Percentiles rank a stretch among this genome's conserved stretches.
These are phyloP conservation scores for Crithidia mellificae DNA, from an alignment of 208 protist genomes.

Conservation along the genomic window DNA sequence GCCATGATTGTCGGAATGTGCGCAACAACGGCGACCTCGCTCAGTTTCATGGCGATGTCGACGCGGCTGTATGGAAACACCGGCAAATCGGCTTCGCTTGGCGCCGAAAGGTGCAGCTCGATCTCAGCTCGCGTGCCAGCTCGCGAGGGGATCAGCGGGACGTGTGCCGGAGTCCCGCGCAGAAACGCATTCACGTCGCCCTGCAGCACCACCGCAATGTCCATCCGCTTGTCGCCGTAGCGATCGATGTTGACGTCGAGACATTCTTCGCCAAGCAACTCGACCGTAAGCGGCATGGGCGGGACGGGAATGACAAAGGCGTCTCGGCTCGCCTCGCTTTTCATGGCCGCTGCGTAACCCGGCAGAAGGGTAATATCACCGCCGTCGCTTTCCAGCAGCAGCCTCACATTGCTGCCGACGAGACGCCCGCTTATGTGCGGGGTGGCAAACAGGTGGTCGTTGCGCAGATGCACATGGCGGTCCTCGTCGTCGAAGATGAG, in stretches of 20 bases:
- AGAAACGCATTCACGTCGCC: conserved; percentile 42
- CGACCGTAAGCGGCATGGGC: conserved; percentile 33
- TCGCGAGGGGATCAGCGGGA: conserved; percentile 35
- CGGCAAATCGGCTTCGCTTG: conserved; percentile 37
- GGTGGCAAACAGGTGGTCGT: conserved; percentile 27
- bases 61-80: conserved; percentile 53
- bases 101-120: conserved; percentile 32
- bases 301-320: conserved; percentile 13
- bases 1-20: conserved; percentile 62
- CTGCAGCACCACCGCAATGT: conserved; percentile 39
- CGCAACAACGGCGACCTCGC: conserved; percentile 30
- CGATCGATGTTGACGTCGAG: conserved; percentile 41
- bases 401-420: conserved; percentile 17
- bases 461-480: conserved; percentile 54
- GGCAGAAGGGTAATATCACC: conserved; percentile 19
- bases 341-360: conserved; percentile 16
- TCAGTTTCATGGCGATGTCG: conserved; percentile 23
- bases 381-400: conserved; percentile 29
- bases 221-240: conserved; percentile 64
- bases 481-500: conserved; percentile 50
- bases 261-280: conserved; percentile 30
- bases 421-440: conserved; percentile 49
- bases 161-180: conserved; percentile 25
- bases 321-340: conserved; percentile 11
- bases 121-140: conserved; percentile 33